A percentile compares a stretch with the other conserved stretches of the same genome.
phyloP scores from a whole-genome alignment of 2,329 filamentous ascomycete genomes.

The Ilyonectria sp. region DNA sequence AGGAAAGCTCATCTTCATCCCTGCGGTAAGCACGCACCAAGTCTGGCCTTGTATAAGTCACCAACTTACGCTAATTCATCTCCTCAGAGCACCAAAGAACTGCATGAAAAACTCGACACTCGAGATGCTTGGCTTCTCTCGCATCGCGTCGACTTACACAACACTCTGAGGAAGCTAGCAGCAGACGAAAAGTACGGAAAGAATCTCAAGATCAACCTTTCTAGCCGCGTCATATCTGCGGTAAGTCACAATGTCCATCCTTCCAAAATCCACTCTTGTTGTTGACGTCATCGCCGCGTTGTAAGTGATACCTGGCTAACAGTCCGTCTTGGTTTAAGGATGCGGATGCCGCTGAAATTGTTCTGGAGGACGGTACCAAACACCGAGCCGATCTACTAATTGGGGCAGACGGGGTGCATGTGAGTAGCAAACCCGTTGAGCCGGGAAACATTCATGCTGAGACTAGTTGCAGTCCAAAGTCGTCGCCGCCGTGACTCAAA shows the following conservation, averaged over 20 bases:
- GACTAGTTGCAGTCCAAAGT: background rate
- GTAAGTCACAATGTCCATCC: background rate
- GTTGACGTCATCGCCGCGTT: too few species aligned
- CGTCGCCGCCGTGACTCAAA: background rate
- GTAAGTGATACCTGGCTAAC: background rate
- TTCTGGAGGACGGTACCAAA: background rate
- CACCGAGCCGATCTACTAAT: conserved; percentile 3
- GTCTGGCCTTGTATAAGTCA: too few species aligned
- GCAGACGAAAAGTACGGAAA: background rate
- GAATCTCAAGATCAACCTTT: background rate
- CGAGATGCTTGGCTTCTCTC: conserved; percentile 8
- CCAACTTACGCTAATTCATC: too few species aligned
- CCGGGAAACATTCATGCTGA: too few species aligned
- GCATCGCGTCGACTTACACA: conserved; percentile 12
- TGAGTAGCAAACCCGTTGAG: background rate
- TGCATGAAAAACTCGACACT: conserved; percentile 3
- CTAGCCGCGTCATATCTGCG: conserved; percentile 6
- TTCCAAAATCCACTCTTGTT: too few species aligned
- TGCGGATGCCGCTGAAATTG: background rate
- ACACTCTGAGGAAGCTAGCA: conserved; percentile 2
- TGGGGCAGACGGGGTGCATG: conserved; percentile 5
- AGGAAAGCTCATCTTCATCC: background rate
- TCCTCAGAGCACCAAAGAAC: background rate
- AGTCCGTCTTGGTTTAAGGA: background rate
- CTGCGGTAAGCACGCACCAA: background rate